Evolutionary conservation across 1,139 yeast genomes (phyloP), one percentile per base, ranked within the genome.

Genomic region (Yamadazyma aaseri): DNA sequence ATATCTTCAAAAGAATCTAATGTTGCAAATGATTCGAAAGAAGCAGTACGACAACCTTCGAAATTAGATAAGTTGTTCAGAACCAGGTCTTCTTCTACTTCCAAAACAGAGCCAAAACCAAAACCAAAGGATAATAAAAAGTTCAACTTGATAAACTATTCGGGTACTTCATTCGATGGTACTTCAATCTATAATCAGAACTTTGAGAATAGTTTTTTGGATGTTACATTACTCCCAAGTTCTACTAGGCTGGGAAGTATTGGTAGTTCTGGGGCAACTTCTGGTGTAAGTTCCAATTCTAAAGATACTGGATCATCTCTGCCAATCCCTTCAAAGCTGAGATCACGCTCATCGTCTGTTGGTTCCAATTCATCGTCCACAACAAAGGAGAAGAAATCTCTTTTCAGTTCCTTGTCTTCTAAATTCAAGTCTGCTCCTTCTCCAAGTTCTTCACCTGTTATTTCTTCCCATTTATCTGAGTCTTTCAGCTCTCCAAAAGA

Each of bases 321-420:
- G 29, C 39, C 35, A 38, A 38, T 30, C 16, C 40, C 22, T 24
- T 35, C 45, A 8, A 42, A 40, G 23, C 20, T 35, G 3, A 33
- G 47, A 17, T 39, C 47, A 9, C 30, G 50, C 13, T 40, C 51
- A 9, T 31, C 47, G 8, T 41, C 49, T 5, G 37, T 32, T 9
- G 41, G 47, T 3, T 43, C 46, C 10, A 39, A 31, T 15, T 38
- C 53, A 6, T 36, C 47, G 8, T 31, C 45, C 17, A 32, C 39
- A 13, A 20, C 44, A 31, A 33, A 53, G 51, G 28, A 61, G 55
- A 30, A 68, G 69, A 42, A 44, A 27, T 70, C 76, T 3, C 40
- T 76, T 8, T 73, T 76, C 53, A 65, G 75, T 41, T 67, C 76
- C 4, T 49, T 79, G 10, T 77, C 83, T 2, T 73, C 82, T 3